A percentile compares a stretch with the other conserved stretches of the same genome.
Evolutionary conservation across 1,284 basidiomycete genomes (phyloP).

Genomic region (Porodaedalea pini): DNA sequence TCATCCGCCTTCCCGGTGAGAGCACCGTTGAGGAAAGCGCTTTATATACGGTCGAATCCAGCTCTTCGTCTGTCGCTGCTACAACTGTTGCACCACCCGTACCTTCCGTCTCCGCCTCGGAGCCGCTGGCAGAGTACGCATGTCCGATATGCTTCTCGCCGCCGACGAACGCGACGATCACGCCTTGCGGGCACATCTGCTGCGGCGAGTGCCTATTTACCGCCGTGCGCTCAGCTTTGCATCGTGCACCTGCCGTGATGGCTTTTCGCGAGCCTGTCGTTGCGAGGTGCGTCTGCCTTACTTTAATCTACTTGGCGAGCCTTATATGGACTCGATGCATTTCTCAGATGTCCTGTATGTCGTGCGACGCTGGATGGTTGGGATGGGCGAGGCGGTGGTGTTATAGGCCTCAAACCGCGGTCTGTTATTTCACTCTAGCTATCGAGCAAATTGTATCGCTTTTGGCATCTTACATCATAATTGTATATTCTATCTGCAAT

Average conservation of each 20-base stretch:
- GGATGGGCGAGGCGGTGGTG: slow-evolving; percentile 63
- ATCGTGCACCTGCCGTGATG: slow-evolving; percentile 43
- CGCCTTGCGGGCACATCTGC: slow-evolving; percentile 74
- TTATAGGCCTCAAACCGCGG: slow-evolving; percentile 54
- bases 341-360: slow-evolving; percentile 58
- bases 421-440: slow-evolving; percentile 41
- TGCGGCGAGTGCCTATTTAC: slow-evolving; percentile 75
- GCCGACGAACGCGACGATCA: slow-evolving; percentile 69
- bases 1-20: slow-evolving; percentile 1
- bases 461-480: background rate
- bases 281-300: slow-evolving; percentile 42
- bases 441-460: background rate
- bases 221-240: slow-evolving; percentile 60
- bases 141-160: slow-evolving; percentile 78
- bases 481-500: background rate
- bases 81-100: background rate
- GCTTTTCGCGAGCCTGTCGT: slow-evolving; percentile 34
- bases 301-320: background rate
- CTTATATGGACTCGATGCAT: background rate
- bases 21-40: background rate
- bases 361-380: slow-evolving; percentile 57
- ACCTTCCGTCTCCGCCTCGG: slow-evolving; percentile 24
- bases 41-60: too few relatives aligned
- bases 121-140: slow-evolving; percentile 59
- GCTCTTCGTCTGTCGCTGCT: background rate